Evolutionary conservation across 352 stramenopile species (phyloP), one percentile per base, ranked within the genome.

Genomic region (Globisporangium lucens): DNA sequence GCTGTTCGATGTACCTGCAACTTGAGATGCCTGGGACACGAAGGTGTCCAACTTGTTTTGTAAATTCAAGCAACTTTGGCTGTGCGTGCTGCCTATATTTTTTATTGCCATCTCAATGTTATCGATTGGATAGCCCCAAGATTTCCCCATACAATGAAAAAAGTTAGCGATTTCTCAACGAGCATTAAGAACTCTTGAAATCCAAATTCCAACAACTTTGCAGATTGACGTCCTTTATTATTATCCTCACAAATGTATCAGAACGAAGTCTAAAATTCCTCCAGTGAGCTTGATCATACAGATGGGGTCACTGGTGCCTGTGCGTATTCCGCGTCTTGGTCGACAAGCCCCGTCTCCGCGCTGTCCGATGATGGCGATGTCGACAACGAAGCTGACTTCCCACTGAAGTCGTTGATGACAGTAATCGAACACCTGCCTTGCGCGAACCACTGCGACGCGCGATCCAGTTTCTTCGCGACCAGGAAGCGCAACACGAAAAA

Each of bases 401-500:
- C 43, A 22, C 15, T 22, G n/a, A 51, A 51, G 17, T 51, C 43
- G 5, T 51, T 51, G 4, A 51, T 20, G 17, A 51, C 43, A 8
- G 15, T 51, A 7, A 51, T 51, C 17, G 43, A 17, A 22, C 15
- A 51, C 43, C 2, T 51, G 15, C 41, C 41, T 49, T 4, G 41
- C 15, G 38, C 29, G 52, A 71, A 56, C 61, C 61, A 67, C 24
- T 47, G 38, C 10, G 66, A 66, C 27, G 43, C 43, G 7, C 22
- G n/a, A 4, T 55, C 30, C 17, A 71, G 55, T 36, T 64, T 63
- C 59, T 69, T 72, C 15, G 58, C 77, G 0, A 89, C 29, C 17
- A 74, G 38, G 27, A 76, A 81, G 43, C 78, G 80, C 51, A 81
- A 47, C 30, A 82, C 36, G 30, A 75, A 66, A 57, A 89, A 87